phyloP scores from a whole-genome alignment of 2,329 filamentous ascomycete genomes.

The Penicillium digitatum region DNA sequence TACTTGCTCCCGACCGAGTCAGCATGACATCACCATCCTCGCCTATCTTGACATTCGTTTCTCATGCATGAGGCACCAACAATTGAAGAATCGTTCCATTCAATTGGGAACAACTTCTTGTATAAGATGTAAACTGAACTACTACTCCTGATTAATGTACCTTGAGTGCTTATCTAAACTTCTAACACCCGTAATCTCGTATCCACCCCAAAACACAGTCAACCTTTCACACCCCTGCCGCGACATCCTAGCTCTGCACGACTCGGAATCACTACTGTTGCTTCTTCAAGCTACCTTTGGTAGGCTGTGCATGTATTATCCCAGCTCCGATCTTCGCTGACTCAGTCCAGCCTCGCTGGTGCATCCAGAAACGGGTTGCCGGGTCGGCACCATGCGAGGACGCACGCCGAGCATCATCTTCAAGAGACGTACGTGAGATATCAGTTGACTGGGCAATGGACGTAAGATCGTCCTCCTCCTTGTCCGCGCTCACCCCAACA shows the following conservation, averaged over 20 bases:
- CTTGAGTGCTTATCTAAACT: not conserved
- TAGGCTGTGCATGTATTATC: constrained; percentile 38
- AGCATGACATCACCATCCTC: not conserved
- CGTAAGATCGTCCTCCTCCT: constrained; percentile 8
- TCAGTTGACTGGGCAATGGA: constrained; percentile 17
- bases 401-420: constrained; percentile 42
- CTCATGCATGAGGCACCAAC: not conserved
- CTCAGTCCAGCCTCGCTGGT: constrained; percentile 45
- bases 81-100: not conserved
- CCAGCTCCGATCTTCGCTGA: constrained; percentile 38
- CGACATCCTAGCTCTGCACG: not conserved
- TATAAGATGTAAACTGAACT: not conserved
- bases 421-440: constrained; percentile 38
- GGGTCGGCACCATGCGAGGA: constrained; percentile 33
- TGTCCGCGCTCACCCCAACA: constrained; percentile 23
- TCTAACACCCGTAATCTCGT: not conserved
- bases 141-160: not conserved
- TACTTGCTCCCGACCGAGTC: not conserved
- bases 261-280: constrained; percentile 24
- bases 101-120: not conserved
- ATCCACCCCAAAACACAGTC: not conserved
- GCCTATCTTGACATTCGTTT: not conserved
- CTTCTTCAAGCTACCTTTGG: constrained; percentile 32
- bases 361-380: constrained; percentile 43
- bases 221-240: not conserved